Evolutionary conservation across 805 yeast genomes (phyloP).

Genomic region (Isabelozyma rhagii): DNA sequence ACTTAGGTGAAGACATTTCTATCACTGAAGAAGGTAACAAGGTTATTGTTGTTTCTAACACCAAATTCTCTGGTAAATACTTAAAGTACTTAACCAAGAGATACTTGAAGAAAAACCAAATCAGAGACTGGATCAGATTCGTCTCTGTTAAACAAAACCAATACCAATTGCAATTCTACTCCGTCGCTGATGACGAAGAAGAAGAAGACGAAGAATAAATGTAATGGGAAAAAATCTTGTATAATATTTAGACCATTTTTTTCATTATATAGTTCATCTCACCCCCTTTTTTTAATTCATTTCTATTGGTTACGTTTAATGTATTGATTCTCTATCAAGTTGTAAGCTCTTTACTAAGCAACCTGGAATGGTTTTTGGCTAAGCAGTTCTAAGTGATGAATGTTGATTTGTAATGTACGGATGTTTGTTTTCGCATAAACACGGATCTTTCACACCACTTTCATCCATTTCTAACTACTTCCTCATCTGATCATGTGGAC

Average conservation of each 20-base stretch:
- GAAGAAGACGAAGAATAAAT: constrained; percentile 86
- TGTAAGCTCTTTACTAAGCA: background rate
- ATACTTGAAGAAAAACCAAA: constrained; percentile 99
- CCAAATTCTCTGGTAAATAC: constrained; percentile 99
- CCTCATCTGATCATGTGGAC: background rate
- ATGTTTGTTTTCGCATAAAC: no score
- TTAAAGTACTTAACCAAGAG: constrained; percentile 99
- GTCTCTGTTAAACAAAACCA: constrained; percentile 93
- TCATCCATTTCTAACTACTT: background rate
- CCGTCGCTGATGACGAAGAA: constrained; percentile 91
- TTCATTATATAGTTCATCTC: background rate
- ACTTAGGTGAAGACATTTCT: constrained; percentile 93
- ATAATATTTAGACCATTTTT: background rate
- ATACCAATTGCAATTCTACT: constrained; percentile 98
- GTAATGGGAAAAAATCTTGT: constrained; percentile 6
- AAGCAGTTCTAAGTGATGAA: no score
- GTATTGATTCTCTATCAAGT: background rate
- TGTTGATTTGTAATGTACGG: background rate
- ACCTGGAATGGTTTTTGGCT: no score
- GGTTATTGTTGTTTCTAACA: constrained; percentile 84
- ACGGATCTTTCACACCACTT: background rate
- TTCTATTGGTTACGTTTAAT: background rate
- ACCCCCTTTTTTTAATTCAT: background rate
- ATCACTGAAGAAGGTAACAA: constrained; percentile 83
- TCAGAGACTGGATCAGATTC: constrained; percentile 99